Conservation (phyloP, 2,329 filamentous ascomycete genomes). For the Blastomyces percursus region DNA sequence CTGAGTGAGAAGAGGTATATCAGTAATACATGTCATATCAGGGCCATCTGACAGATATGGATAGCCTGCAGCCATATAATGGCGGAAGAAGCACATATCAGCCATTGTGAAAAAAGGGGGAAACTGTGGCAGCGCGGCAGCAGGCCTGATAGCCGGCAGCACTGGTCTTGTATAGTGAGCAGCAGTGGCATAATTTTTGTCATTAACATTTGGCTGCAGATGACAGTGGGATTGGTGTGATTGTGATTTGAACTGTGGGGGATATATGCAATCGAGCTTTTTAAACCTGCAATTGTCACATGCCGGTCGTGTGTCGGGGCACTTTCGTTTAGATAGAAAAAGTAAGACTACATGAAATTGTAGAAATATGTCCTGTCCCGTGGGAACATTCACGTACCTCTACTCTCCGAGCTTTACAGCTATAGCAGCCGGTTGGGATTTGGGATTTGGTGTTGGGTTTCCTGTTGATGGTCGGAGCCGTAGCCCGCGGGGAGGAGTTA, state of each 20-base stretch:
- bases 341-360: neutral
- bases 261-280: neutral
- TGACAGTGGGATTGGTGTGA: neutral
- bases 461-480: neutral
- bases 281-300: neutral
- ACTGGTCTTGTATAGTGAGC: neutral
- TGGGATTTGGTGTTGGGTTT: conserved; percentile 1
- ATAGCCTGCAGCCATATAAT: neutral
- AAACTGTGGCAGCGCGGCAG: neutral
- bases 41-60: neutral
- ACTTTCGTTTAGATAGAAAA: neutral
- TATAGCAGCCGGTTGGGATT: neutral
- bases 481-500: neutral
- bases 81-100: conserved; percentile 3
- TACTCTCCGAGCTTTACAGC: neutral
- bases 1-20: neutral
- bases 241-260: neutral
- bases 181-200: neutral
- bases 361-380: neutral
- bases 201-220: neutral
- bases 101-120: neutral
- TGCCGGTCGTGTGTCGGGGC: neutral
- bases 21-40: neutral
- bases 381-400: neutral
- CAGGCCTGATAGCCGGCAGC: neutral